phyloP scores from a whole-genome alignment of 2,329 filamentous ascomycete genomes.

The Pseudogymnoascus verrucosus region DNA sequence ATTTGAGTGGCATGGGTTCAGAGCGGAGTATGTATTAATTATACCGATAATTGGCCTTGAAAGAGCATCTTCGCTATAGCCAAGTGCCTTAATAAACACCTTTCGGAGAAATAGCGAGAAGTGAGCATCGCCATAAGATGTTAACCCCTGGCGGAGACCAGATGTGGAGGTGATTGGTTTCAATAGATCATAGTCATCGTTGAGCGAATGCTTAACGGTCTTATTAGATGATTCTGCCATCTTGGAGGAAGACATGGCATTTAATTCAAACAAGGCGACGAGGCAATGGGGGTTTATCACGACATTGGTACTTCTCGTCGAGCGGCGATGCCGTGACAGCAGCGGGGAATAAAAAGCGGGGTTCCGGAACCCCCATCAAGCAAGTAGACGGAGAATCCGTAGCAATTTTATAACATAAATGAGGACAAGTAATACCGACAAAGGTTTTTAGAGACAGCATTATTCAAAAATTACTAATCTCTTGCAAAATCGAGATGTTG shows the following conservation, averaged over 20 bases:
- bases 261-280: background rate
- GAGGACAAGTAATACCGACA: background rate
- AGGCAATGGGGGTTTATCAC: background rate
- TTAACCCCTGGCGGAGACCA: constrained; percentile 56
- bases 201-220: background rate
- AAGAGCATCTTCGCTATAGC: constrained; percentile 64
- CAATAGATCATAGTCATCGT: constrained; percentile 49
- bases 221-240: background rate
- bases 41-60: constrained; percentile 66
- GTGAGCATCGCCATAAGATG: constrained; percentile 65
- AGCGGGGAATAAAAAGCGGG: background rate
- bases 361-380: background rate
- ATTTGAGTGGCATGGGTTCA: constrained; percentile 70
- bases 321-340: background rate
- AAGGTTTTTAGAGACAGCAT: background rate
- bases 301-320: background rate
- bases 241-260: background rate
- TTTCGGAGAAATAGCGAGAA: constrained; percentile 70
- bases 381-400: background rate
- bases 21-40: constrained; percentile 63
- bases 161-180: constrained; percentile 40
- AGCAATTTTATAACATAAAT: background rate
- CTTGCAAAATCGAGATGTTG: constrained; percentile 24
- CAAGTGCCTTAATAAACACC: constrained; percentile 69
- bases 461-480: background rate